Evolutionary conservation across 257 asterid genomes (phyloP).

Genomic region (Capsicum baccatum): DNA sequence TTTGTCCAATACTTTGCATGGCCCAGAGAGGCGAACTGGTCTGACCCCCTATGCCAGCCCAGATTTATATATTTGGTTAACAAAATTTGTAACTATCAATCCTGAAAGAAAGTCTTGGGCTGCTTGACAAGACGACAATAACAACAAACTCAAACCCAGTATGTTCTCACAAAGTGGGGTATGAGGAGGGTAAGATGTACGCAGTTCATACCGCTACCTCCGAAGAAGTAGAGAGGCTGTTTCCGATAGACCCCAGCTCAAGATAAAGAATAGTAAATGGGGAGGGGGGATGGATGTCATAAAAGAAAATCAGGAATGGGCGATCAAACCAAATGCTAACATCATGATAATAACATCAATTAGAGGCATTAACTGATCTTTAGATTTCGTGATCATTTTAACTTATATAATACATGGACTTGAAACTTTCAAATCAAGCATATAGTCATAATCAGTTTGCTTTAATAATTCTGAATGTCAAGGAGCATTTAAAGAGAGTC

Average conservation of each 20-base stretch:
- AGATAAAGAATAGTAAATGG: too few relatives aligned
- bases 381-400: background rate
- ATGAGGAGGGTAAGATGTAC: too few relatives aligned
- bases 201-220: too few relatives aligned
- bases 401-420: background rate
- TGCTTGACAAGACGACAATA: too few relatives aligned
- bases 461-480: background rate
- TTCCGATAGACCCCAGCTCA: too few relatives aligned
- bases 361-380: background rate
- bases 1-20: constrained; percentile 2
- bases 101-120: background rate
- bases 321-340: background rate
- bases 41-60: background rate
- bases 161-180: too few relatives aligned
- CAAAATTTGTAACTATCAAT: background rate
- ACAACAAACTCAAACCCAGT: too few relatives aligned
- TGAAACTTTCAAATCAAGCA: background rate
- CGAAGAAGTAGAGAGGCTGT: too few relatives aligned
- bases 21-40: background rate
- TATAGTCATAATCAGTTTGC: background rate
- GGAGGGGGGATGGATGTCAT: too few relatives aligned
- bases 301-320: too few relatives aligned
- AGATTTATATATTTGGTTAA: background rate
- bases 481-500: background rate
- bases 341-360: background rate